Evolutionary conservation across 495 filamentous ascomycete species (phyloP).

Genomic region (Hypoxylon trugodes): DNA sequence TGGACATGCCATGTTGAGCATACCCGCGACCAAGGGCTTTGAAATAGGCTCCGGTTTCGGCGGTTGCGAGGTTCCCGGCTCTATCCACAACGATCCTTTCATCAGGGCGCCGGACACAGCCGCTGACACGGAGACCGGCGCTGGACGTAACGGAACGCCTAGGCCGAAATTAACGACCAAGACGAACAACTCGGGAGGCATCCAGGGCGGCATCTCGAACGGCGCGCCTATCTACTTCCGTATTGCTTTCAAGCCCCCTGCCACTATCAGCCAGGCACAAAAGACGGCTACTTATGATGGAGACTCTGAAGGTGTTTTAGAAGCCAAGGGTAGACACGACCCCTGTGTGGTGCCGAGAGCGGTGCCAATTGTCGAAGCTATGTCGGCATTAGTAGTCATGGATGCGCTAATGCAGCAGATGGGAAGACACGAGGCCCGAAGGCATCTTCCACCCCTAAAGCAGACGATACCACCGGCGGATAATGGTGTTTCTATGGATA

Average conservation of each 20-base stretch:
- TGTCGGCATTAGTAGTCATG: slow-evolving; percentile 91
- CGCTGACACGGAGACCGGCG: slow-evolving; percentile 49
- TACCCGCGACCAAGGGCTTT: slow-evolving; percentile 97
- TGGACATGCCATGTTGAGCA: slow-evolving; percentile 95
- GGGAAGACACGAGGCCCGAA: slow-evolving; percentile 67
- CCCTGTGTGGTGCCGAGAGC: slow-evolving; percentile 95
- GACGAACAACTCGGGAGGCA: slow-evolving; percentile 96
- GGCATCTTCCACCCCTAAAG: slow-evolving; percentile 41
- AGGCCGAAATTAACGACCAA: slow-evolving; percentile 75
- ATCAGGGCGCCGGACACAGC: slow-evolving; percentile 58
- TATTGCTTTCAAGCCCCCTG: slow-evolving; percentile 93
- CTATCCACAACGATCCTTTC: slow-evolving; percentile 93
- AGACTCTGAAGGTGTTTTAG: slow-evolving; percentile 73
- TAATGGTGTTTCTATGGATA: slow-evolving; percentile 30
- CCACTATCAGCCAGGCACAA: slow-evolving; percentile 94
- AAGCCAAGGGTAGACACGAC: slow-evolving; percentile 95
- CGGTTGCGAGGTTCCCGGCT: slow-evolving; percentile 87
- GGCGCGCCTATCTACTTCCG: slow-evolving; percentile 95
- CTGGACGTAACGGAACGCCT: slow-evolving; percentile 47
- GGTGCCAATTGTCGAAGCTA: slow-evolving; percentile 95
- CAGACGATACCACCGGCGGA: slow-evolving; percentile 30
- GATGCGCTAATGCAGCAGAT: slow-evolving; percentile 91
- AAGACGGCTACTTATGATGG: slow-evolving; percentile 81
- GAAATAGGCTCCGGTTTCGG: slow-evolving; percentile 95
- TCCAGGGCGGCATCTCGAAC: slow-evolving; percentile 97